Conservation (phyloP, 345 rosid species). For the Melastoma malabathricum region DNA sequence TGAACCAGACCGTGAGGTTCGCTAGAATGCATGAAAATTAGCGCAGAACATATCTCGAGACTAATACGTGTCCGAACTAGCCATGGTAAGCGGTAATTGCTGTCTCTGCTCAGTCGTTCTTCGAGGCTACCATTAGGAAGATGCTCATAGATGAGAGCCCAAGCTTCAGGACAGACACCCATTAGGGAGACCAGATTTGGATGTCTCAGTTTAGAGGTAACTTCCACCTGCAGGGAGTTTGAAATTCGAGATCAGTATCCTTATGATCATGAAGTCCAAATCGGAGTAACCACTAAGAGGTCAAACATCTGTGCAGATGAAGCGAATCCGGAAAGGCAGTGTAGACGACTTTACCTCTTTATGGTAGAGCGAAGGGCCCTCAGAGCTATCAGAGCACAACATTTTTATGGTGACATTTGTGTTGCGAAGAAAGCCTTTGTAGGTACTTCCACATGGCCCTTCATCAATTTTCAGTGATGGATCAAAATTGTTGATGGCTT, state of each 20-base stretch:
- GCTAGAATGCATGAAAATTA: slow-evolving; percentile 70
- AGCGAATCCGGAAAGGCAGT: neutral
- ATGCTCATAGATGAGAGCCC: slow-evolving; percentile 70
- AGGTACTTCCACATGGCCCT: slow-evolving; percentile 17
- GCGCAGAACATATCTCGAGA: slow-evolving; percentile 63
- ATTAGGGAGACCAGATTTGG: slow-evolving; percentile 70
- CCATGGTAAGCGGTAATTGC: slow-evolving; percentile 69
- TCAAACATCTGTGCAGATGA: too few relatives aligned
- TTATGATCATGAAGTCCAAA: too few relatives aligned
- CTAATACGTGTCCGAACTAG: slow-evolving; percentile 64
- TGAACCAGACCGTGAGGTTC: slow-evolving; percentile 61
- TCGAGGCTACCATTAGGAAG: slow-evolving; percentile 84
- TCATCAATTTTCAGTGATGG: slow-evolving; percentile 18
- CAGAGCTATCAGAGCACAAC: slow-evolving; percentile 12
- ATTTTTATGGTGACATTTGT: slow-evolving; percentile 29
- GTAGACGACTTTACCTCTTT: slow-evolving; percentile 17
- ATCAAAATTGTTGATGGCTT: slow-evolving; percentile 21
- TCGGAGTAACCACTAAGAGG: too few relatives aligned
- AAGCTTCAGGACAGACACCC: slow-evolving; percentile 78
- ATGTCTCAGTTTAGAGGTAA: slow-evolving; percentile 30
- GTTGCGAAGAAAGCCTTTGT: slow-evolving; percentile 23
- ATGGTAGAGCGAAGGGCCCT: slow-evolving; percentile 11
- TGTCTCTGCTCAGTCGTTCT: slow-evolving; percentile 53
- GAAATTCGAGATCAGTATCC: too few relatives aligned
- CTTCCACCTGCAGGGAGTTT: too few relatives aligned